Base-by-base conservation (phyloP, 78 protist species). In the Tieghemostelium lacteum region DNA sequence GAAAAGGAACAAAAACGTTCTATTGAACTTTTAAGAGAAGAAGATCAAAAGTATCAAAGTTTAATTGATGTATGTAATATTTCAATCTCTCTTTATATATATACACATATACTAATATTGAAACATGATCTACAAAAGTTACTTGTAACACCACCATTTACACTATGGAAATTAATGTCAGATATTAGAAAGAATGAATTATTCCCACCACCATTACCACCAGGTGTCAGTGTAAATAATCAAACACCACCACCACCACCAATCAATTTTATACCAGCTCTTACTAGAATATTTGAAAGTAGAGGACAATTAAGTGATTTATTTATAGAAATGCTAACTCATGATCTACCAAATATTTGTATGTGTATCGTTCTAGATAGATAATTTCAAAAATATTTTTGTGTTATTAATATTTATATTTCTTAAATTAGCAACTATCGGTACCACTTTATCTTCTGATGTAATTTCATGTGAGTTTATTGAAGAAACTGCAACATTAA, bases 101-200 rank as follows among this genome's bases (percentile, higher is more conserved):
- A n/a, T n/a, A n/a, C n/a, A n/a, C n/a, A n/a, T n/a, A n/a, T n/a
- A n/a, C n/a, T n/a, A n/a, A n/a, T n/a, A n/a, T n/a, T n/a, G n/a
- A n/a, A n/a, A n/a, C n/a, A n/a, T n/a, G n/a, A n/a, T 28, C 28
- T 70, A n/a, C 37, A 16, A 34, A 57, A 83, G 71, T 37, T 83
- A 58, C 54, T 83, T 29, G 52, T 45, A 22, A 55, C 76, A 24
- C 78, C 91, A 69, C 80, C 91, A 66, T 83, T 69, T 57, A 42
- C 22, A 20, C 45, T 83, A 17, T 69, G 42, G 54, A 39, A 55
- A 28, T 22, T 7, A 22, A 55, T 83, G 65, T 12, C 76, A 24
- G 91, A 83, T 1, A 20, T 83, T 22, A 52, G 91, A 39, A 83
- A 83, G 91, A 66, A 34, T 36, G 91, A 83, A 58, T 73, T 83